Evolutionary conservation across 2,329 filamentous ascomycete genomes (phyloP).

Genomic region (Beauveria rudraprayagi): DNA sequence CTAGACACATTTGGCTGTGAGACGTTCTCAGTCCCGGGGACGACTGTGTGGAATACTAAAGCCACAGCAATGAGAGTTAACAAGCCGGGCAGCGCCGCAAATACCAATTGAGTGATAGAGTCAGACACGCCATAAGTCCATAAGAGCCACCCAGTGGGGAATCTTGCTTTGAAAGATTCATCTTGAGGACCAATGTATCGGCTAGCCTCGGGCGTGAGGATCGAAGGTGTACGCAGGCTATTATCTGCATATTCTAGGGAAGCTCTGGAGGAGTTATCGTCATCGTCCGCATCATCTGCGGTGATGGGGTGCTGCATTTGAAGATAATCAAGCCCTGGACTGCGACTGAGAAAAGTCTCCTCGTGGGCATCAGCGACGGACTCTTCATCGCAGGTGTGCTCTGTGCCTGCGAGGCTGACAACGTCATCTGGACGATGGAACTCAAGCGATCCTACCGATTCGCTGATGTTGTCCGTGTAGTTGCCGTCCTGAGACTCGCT

Average conservation of each 20-base stretch:
- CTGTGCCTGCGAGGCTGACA: constrained; percentile 42
- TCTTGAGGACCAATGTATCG: background rate
- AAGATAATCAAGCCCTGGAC: constrained; percentile 6
- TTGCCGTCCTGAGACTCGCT: constrained; percentile 44
- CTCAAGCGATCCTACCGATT: constrained; percentile 44
- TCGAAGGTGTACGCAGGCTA: constrained; percentile 36
- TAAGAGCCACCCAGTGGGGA: background rate
- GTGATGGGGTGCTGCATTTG: background rate
- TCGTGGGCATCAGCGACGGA: constrained; percentile 28
- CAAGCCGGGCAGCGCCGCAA: background rate
- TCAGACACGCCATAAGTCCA: background rate
- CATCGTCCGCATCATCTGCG: constrained; percentile 1
- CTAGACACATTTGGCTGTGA: constrained; percentile 6
- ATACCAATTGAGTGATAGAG: background rate
- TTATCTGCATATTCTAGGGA: constrained; percentile 44
- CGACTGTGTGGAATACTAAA: background rate
- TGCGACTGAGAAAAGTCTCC: constrained; percentile 13
- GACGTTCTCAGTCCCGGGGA: background rate
- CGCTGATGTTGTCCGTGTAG: constrained; percentile 38
- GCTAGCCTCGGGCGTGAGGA: constrained; percentile 28
- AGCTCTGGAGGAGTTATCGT: constrained; percentile 23
- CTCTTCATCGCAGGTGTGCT: constrained; percentile 38
- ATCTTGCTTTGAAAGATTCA: background rate
- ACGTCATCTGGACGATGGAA: constrained; percentile 42
- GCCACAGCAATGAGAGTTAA: background rate